phyloP scores from a whole-genome alignment of 129 eudicot species.

The Gnaphalium uliginosum region DNA sequence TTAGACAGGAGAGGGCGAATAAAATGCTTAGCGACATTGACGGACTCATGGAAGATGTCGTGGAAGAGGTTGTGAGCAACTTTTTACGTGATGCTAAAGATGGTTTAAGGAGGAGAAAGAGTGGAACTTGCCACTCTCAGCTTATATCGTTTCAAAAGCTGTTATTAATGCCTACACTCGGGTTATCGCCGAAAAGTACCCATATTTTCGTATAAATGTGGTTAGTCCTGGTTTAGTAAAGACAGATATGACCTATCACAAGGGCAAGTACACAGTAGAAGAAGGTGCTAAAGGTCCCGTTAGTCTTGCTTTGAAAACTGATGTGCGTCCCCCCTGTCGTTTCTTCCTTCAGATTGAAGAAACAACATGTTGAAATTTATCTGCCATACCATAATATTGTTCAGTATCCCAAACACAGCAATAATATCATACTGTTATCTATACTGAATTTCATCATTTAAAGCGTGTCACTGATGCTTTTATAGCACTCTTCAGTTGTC shows the following conservation, averaged over 20 bases:
- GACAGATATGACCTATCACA: constrained; percentile 20
- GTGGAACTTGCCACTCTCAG: constrained; percentile 4
- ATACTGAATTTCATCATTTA: not conserved
- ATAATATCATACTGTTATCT: not conserved
- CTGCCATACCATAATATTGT: too few species aligned
- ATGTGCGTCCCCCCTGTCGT: constrained; percentile 19
- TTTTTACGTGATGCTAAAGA: constrained; percentile 15
- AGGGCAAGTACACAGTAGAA: constrained; percentile 16
- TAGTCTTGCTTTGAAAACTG: constrained; percentile 20
- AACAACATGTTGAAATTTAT: constrained; percentile 4
- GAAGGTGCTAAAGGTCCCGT: constrained; percentile 28
- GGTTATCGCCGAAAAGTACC: constrained; percentile 19
- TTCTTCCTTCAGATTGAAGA: constrained; percentile 31
- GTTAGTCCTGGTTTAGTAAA: constrained; percentile 22
- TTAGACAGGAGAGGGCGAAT: constrained; percentile 19
- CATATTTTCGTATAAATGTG: constrained; percentile 13
- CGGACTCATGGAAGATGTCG: constrained; percentile 13
- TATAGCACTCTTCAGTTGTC: not conserved
- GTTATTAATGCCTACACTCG: constrained; percentile 20
- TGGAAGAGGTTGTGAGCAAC: constrained; percentile 20
- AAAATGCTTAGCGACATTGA: constrained; percentile 15
- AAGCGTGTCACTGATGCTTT: not conserved
- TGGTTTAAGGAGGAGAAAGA: constrained; percentile 4
- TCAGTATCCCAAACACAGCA: too few species aligned
- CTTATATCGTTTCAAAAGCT: constrained; percentile 24